Base-by-base conservation (phyloP, 1,284 basidiomycete genomes). In the Ustilago nuda region DNA sequence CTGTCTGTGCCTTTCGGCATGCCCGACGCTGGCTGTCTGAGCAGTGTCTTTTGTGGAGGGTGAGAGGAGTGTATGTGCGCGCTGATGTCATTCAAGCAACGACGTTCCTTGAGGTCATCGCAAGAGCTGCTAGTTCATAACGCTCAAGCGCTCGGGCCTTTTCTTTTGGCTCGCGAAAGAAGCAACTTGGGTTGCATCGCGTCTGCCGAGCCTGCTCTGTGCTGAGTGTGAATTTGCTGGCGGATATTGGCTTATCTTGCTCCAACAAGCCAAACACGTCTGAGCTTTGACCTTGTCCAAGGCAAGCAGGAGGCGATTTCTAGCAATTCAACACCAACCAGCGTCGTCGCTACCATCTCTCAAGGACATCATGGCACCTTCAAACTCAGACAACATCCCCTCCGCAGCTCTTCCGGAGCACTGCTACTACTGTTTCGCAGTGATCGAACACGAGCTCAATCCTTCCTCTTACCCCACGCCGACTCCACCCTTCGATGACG, bases 401-500 rank as follows among this genome's bases (percentile, higher is more conserved):
- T 78, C 76, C 4, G 70, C 66, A 5, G 82, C 72, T 50, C 58
- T 60, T 5, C 41, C 54, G 0, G 86, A 86, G 43, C 88, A 89
- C 78, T 87, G 87, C 30, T 84, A 82, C 76, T 88, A 87, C 81
- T 89, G 88, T 82, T 89, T 89, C 70, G 86, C 87, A 58, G 87
- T 87, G 32, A 86, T 89, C 54, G 70, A 84, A 1, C 82, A 87
- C 4, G 82, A 87, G 27, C 83, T 88, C n/a, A 45, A 65, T 13
- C n/a, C 41, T n/a, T 33, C n/a, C 36, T 60, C 58, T 0, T 15
- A 35, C 9, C 69, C 62, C 5, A 23, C 36, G 36, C 61, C 50
- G 54, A 79, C 19, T 35, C 60, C 57, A 11, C 53, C 73, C 0
- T 72, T 73, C 23, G 8, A 41, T 12, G 57, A 76, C 35, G 55